Base-by-base conservation (phyloP, 306 rosid genomes). In the Cucurbita moschata region DNA sequence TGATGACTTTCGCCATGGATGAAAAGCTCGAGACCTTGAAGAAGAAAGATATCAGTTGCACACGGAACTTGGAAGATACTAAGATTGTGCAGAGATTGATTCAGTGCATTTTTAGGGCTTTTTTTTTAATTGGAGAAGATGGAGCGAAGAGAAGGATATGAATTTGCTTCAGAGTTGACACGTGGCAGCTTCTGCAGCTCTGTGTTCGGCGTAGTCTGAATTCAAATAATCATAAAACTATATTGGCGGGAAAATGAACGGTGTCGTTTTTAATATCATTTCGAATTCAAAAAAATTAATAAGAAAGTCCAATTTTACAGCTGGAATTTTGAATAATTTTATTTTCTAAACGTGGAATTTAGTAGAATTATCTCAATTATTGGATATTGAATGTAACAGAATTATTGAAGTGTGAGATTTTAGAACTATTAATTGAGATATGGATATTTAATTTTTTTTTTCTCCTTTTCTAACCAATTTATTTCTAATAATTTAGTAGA, bases 1-100 rank as follows among this genome's bases (percentile, higher is more conserved):
- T 94, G 76, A 65, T 90, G 77, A 70, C 10, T 4, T 67, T 76
- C 6, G 93, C 89, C 86, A 89, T 87, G 11, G 57, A 60, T 47
- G 80, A 35, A 30, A 38, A n/a, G 3, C 5, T 46, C 12, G 18
- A 70, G 38, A 18, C 11, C 16, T 43, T 10, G 26, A 37, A 14
- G 50, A n/a, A 30, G 10, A 73, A 18, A 65, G 71, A 64, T 42
- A 21, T 5, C 54, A 63, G 16, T 4, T 4, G n/a, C 64, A 38
- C 40, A 16, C 12, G 1, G 35, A 64, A 30, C 51, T 64, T 64
- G 14, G 30, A 64, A 63, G 37, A 65, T 26, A 65, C 18, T 10
- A 0, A 43, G 23, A 18, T 35, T 23, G 0, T 15, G 74, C 59
- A 50, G 44, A 3, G 56, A 37, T 72, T 16, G 75, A 50, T 19